Conservation (phyloP, 176 grass and related monocot genomes). For the Chloris gayana region DNA sequence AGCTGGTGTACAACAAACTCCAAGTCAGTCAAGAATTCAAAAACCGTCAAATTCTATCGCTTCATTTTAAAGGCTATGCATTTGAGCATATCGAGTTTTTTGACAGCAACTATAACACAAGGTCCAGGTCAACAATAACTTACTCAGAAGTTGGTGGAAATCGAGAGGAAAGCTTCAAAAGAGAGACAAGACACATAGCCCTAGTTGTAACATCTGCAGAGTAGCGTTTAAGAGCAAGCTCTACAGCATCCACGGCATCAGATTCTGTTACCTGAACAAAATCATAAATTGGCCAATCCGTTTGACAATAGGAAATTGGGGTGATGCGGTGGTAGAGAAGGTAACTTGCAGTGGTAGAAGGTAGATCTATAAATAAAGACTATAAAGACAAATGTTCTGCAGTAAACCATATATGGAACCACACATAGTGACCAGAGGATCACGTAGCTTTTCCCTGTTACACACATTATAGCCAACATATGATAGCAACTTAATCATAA, state of each 20-base stretch:
- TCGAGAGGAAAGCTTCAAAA: conserved; percentile 95
- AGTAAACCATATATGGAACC: conserved; percentile 20
- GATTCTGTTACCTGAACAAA: conserved; percentile 95
- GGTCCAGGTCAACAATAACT: conserved; percentile 40
- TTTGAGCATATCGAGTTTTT: neutral
- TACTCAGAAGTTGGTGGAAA: conserved; percentile 91
- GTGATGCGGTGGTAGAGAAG: conserved; percentile 11
- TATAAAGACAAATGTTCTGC: neutral
- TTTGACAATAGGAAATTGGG: conserved; percentile 36
- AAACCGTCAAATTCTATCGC: neutral
- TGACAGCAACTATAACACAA: conserved; percentile 11
- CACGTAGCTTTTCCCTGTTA: conserved; percentile 1
- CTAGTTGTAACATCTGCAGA: conserved; percentile 83
- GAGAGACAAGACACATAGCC: conserved; percentile 93
- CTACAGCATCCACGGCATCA: conserved; percentile 92
- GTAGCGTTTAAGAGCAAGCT: conserved; percentile 68
- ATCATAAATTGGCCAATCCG: conserved; percentile 37
- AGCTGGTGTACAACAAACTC: neutral
- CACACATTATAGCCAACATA: conserved; percentile 21
- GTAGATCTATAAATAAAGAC: conserved; percentile 24
- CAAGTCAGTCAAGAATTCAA: neutral
- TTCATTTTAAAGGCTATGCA: conserved; percentile 1
- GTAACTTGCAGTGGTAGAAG: neutral
- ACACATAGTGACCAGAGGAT: neutral
- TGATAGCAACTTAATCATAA: neutral